Conservation (phyloP, 108 stramenopile species). For the Nitzschia sp. region DNA sequence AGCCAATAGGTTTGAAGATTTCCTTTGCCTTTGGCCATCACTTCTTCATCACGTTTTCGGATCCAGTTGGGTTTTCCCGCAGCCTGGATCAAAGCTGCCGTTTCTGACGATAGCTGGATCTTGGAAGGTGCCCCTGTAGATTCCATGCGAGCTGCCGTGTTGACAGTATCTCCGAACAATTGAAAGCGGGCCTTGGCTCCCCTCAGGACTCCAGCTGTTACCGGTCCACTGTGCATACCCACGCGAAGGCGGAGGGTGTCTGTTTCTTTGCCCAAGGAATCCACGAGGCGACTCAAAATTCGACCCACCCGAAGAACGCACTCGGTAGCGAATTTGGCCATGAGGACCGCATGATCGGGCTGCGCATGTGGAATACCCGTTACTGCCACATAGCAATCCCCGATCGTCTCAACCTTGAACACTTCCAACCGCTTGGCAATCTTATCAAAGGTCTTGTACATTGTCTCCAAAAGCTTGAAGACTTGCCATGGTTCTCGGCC, state of each 20-base stretch:
- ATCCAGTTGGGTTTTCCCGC: slow-evolving; percentile 13
- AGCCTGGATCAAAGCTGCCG: not conserved
- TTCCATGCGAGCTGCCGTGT: slow-evolving; percentile 15
- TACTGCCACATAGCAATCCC: slow-evolving; percentile 15
- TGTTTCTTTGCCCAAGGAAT: not conserved
- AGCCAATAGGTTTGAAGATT: slow-evolving; percentile 19
- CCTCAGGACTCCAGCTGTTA: slow-evolving; percentile 11
- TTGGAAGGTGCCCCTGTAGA: not conserved
- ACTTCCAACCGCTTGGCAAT: slow-evolving; percentile 1
- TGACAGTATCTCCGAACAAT: slow-evolving; percentile 15
- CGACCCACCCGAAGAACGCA: not conserved
- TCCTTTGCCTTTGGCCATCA: slow-evolving; percentile 19
- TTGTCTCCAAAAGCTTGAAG: slow-evolving; percentile 8
- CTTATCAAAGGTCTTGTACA: slow-evolving; percentile 4
- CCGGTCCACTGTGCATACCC: slow-evolving; percentile 14
- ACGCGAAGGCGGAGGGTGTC: not conserved
- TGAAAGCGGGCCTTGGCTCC: slow-evolving; percentile 13
- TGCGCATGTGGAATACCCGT: slow-evolving; percentile 2
- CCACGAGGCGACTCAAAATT: not conserved
- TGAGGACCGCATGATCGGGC: slow-evolving; percentile 1
- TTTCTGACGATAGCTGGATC: slow-evolving; percentile 5
- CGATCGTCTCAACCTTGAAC: slow-evolving; percentile 17
- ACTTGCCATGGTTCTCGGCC: slow-evolving; percentile 15
- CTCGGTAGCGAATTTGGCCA: slow-evolving; percentile 11
- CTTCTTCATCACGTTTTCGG: slow-evolving; percentile 8